phyloP scores from a whole-genome alignment of 441 rosid genomes.

The Flueggea neowawraea region DNA sequence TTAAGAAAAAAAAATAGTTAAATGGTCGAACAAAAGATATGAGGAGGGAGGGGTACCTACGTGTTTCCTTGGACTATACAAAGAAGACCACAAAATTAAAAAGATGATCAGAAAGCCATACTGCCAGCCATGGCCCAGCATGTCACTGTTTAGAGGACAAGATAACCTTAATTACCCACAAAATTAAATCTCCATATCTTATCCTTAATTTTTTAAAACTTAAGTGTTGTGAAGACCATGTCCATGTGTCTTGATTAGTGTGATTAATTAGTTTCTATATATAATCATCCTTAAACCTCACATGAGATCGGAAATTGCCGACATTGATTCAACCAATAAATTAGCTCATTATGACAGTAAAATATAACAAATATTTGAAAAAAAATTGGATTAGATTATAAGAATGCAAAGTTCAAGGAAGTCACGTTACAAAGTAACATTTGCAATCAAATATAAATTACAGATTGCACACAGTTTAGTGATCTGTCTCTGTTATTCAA shows the following conservation, averaged over 20 bases:
- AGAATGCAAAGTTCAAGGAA: no score
- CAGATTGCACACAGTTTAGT: no score
- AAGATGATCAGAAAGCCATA: neutral
- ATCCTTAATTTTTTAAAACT: no score
- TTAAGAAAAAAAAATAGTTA: neutral
- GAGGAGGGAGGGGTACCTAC: neutral
- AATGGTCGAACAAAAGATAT: neutral
- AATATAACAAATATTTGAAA: no score
- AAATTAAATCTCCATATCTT: no score
- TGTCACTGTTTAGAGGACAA: neutral
- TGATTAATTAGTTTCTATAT: neutral
- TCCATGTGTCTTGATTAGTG: neutral
- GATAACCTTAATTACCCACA: neutral
- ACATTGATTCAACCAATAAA: constrained; percentile 2
- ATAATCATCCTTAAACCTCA: neutral
- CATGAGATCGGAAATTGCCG: neutral
- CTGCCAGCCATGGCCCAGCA: neutral
- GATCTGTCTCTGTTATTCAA: no score
- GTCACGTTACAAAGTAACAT: no score
- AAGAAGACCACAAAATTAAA: neutral
- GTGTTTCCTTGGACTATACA: constrained; percentile 9
- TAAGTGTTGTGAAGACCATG: neutral
- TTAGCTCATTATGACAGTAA: no score
- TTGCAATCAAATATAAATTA: no score
- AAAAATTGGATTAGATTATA: no score